Evolutionary conservation across 1,284 basidiomycete species (phyloP).

Genomic region (Cryptococcus sp.): DNA sequence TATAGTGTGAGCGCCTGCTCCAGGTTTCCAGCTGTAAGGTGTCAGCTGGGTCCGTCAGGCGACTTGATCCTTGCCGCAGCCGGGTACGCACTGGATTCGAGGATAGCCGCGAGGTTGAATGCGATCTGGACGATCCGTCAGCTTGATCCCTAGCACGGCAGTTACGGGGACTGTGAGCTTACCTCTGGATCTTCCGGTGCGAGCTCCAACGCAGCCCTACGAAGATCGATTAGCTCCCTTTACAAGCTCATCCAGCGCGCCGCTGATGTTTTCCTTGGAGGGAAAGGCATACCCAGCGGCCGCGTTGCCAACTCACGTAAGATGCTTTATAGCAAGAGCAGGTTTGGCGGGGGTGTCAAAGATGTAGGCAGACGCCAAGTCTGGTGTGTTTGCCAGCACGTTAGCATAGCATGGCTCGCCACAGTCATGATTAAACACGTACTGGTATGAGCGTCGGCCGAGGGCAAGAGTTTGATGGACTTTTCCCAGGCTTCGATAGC

Average conservation of each 20-base stretch:
- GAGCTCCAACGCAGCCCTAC: constrained; percentile 75
- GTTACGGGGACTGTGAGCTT: constrained; percentile 1
- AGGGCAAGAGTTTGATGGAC: constrained; percentile 76
- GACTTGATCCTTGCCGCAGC: neutral
- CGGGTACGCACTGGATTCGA: constrained; percentile 45
- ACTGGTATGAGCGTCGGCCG: constrained; percentile 91
- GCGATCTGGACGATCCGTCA: constrained; percentile 57
- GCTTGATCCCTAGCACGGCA: neutral
- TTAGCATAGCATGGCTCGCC: neutral
- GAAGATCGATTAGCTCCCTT: neutral
- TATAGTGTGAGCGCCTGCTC: constrained; percentile 47
- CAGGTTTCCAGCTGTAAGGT: constrained; percentile 38
- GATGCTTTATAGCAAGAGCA: constrained; percentile 83
- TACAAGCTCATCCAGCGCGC: neutral
- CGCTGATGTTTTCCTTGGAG: neutral
- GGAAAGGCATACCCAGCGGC: constrained; percentile 6
- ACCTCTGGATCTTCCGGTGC: constrained; percentile 85
- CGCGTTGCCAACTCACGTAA: constrained; percentile 59
- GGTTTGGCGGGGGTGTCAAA: constrained; percentile 78
- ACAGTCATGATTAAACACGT: too few species aligned
- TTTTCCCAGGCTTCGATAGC: constrained; percentile 85
- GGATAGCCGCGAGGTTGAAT: constrained; percentile 72
- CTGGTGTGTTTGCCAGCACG: constrained; percentile 49
- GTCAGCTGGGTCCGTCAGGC: neutral
- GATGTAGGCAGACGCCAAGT: constrained; percentile 91